Conservation (phyloP, 139 green algal species). For the Coelastrella sp. region DNA sequence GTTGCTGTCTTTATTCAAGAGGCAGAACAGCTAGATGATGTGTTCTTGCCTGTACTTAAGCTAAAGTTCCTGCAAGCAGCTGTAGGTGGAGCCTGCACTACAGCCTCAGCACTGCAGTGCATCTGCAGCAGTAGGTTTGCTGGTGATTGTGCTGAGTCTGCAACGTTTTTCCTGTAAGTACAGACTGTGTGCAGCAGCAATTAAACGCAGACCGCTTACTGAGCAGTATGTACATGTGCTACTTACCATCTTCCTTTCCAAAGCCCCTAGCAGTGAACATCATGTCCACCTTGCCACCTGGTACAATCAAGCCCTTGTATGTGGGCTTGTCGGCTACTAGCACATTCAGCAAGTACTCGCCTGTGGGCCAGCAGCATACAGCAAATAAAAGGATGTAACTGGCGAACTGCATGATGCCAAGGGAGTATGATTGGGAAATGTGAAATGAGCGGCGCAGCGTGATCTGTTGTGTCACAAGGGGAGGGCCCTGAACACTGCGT, state of each 20-base stretch:
- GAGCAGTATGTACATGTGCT: neutral
- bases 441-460: too few relatives aligned
- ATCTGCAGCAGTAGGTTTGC: neutral
- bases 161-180: too few relatives aligned
- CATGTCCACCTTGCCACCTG: conserved; percentile 67
- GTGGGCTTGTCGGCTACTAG: conserved; percentile 61
- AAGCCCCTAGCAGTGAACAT: conserved; percentile 63
- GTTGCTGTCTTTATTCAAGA: too few relatives aligned
- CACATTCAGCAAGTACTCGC: conserved; percentile 57
- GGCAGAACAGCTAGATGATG: too few relatives aligned
- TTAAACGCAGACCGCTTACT: neutral
- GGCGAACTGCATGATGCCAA: too few relatives aligned
- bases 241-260: conserved; percentile 52
- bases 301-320: conserved; percentile 69
- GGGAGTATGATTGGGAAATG: too few relatives aligned
- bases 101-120: neutral
- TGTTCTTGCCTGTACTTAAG: too few relatives aligned
- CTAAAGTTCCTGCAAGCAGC: too few relatives aligned
- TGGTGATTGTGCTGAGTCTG: neutral
- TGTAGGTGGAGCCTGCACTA: neutral
- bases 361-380: neutral
- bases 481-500: neutral
- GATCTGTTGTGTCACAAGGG: too few relatives aligned
- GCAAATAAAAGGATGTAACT: neutral
- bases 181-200: neutral